A percentile compares a stretch with the other conserved stretches of the same genome.
Conservation (phyloP, 1,284 basidiomycete species). For the Ustilago nuda region DNA sequence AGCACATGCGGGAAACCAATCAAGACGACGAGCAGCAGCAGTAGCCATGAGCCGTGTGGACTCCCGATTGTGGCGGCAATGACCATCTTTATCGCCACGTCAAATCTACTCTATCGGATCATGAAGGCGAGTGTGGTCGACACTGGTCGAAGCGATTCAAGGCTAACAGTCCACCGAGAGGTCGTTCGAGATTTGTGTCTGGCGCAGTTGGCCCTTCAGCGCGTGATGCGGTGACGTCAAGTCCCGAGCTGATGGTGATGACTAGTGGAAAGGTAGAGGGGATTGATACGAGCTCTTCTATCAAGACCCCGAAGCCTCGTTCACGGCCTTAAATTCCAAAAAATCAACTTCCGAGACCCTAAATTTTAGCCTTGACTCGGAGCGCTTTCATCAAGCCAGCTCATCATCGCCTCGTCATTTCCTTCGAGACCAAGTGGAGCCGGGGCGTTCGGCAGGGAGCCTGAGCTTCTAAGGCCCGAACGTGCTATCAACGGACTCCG, state of each 20-base stretch:
- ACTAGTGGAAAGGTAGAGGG: background rate
- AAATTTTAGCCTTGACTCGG: background rate
- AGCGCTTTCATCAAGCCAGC: background rate
- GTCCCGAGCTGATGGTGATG: background rate
- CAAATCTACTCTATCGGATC: background rate
- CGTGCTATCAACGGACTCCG: too few relatives aligned
- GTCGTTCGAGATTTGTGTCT: background rate
- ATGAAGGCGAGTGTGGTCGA: background rate
- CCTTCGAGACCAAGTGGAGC: too few relatives aligned
- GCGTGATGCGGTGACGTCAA: background rate
- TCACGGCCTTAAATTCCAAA: slow-evolving; percentile 15
- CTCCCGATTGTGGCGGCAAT: background rate
- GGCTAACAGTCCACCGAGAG: background rate
- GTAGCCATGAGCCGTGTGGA: background rate
- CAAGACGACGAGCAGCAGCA: slow-evolving; percentile 4
- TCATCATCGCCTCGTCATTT: too few relatives aligned
- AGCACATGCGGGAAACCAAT: background rate
- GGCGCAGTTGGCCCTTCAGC: background rate
- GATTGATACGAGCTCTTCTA: background rate
- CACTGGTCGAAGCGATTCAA: background rate
- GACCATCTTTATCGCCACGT: slow-evolving; percentile 1
- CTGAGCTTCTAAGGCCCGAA: too few relatives aligned
- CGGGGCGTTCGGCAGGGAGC: too few relatives aligned
- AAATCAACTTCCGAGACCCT: slow-evolving; percentile 25
- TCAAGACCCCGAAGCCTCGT: slow-evolving; percentile 14